Conservation (phyloP, 2,329 filamentous ascomycete species). For the Periconia sp. region DNA sequence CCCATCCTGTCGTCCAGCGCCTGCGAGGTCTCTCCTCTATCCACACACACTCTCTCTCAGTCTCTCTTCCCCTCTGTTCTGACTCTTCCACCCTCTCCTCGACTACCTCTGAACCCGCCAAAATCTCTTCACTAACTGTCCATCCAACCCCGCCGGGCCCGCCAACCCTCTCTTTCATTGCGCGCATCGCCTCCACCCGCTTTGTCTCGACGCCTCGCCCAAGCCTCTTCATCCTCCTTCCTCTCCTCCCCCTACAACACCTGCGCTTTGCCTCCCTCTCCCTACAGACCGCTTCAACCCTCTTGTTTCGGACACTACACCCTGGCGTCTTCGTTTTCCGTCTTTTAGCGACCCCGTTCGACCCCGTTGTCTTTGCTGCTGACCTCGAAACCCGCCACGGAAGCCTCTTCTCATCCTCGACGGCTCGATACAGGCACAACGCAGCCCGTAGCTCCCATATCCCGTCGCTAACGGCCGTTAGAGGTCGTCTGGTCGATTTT, state of each 20-base stretch:
- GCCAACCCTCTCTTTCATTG: constrained; percentile 14
- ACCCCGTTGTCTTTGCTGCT: constrained; percentile 17
- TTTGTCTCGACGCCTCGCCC: constrained; percentile 29
- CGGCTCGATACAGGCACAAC: constrained; percentile 11
- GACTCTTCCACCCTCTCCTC: constrained; percentile 24
- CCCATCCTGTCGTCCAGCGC: neutral
- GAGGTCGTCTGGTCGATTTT: constrained; percentile 25
- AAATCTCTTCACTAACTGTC: constrained; percentile 4
- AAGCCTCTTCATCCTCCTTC: constrained; percentile 26
- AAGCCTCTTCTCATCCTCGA: constrained; percentile 26
- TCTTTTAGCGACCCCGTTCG: constrained; percentile 23
- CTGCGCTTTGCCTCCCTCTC: constrained; percentile 24
- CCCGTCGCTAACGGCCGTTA: constrained; percentile 22
- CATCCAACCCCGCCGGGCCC: constrained; percentile 19
- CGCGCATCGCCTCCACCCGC: constrained; percentile 20
- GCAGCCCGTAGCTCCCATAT: constrained; percentile 10
- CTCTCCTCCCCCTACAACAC: constrained; percentile 11
- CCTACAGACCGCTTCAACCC: constrained; percentile 7
- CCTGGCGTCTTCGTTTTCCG: constrained; percentile 15
- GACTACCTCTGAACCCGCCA: constrained; percentile 14
- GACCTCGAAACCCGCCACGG: constrained; percentile 28
- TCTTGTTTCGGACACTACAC: constrained; percentile 19
- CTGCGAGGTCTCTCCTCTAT: neutral
- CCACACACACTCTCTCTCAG: neutral
- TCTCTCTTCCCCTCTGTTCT: constrained; percentile 7